These are phyloP conservation scores for Pyronema domesticum DNA, from an alignment of 495 filamentous ascomycete genomes.

Conservation along the genomic window DNA sequence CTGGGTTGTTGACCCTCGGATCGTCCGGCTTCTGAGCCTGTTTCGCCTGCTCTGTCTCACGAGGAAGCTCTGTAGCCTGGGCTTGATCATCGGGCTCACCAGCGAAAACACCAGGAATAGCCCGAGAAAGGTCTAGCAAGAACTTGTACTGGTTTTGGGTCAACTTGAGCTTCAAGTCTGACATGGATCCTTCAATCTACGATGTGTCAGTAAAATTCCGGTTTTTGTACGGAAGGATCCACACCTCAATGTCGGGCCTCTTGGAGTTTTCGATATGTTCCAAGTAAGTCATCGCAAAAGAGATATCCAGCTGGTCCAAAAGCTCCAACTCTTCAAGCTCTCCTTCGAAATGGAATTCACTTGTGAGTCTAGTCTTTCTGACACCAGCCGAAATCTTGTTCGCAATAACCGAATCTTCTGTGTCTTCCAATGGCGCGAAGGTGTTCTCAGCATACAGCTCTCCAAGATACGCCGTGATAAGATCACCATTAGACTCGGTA, in stretches of 20 bases:
- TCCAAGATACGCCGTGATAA: conserved; percentile 80
- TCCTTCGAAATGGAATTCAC: conserved; percentile 62
- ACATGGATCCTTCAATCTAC: conserved; percentile 54
- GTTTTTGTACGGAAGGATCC: not conserved
- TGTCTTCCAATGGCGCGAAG: conserved; percentile 65
- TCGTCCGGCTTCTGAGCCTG: conserved; percentile 24
- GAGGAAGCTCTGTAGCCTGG: conserved; percentile 44
- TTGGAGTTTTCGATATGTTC: conserved; percentile 64
- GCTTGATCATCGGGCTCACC: conserved; percentile 48
- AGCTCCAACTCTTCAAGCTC: conserved; percentile 75
- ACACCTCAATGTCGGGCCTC: conserved; percentile 64
- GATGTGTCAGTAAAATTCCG: conserved; percentile 29
- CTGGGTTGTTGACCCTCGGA: conserved; percentile 25
- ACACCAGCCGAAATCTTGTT: conserved; percentile 87
- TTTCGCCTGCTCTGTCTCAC: conserved; percentile 36
- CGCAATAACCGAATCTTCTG: conserved; percentile 47
- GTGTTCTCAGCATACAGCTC: conserved; percentile 93
- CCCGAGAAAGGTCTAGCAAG: conserved; percentile 62
- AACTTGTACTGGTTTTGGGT: conserved; percentile 85
- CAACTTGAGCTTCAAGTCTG: conserved; percentile 72
- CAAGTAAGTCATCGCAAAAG: conserved; percentile 74
- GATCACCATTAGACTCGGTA: conserved; percentile 35
- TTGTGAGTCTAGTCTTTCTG: conserved; percentile 76
- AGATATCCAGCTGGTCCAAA: conserved; percentile 88
- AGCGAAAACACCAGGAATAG: conserved; percentile 72